phyloP scores from a whole-genome alignment of 2,329 filamentous ascomycete species.

The Fusarium sp. region DNA sequence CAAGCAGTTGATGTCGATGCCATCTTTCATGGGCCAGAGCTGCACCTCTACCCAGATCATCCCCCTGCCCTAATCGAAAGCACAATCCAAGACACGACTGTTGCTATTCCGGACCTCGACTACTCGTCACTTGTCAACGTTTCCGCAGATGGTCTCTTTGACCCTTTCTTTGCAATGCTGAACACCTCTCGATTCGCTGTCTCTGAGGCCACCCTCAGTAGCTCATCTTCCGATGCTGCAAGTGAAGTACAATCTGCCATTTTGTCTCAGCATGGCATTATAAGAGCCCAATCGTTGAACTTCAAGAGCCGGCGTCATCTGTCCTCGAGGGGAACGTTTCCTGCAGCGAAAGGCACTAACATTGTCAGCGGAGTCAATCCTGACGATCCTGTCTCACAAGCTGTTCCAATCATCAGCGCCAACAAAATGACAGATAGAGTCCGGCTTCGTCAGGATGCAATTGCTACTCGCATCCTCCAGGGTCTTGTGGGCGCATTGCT shows the following conservation, averaged over 20 bases:
- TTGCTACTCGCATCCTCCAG: conserved; percentile 55
- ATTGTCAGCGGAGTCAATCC: conserved; percentile 46
- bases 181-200: conserved; percentile 54
- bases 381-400: conserved; percentile 43
- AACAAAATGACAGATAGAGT: conserved; percentile 31
- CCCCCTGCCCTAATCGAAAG: conserved; percentile 50
- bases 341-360: conserved; percentile 30
- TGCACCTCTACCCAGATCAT: conserved; percentile 49
- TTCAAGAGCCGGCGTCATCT: conserved; percentile 47
- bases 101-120: conserved; percentile 47
- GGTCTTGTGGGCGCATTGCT: conserved; percentile 51
- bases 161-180: conserved; percentile 56
- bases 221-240: conserved; percentile 28
- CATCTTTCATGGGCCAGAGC: conserved; percentile 40
- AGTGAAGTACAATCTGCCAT: conserved; percentile 52
- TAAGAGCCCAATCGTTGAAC: conserved; percentile 55
- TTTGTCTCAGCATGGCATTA: conserved; percentile 54
- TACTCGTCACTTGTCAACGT: conserved; percentile 52
- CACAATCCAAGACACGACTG: conserved; percentile 36
- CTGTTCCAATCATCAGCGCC: conserved; percentile 44
- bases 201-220: conserved; percentile 45
- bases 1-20: conserved; percentile 50
- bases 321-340: conserved; percentile 38
- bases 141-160: conserved; percentile 49
- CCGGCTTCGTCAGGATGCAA: conserved; percentile 50